A percentile compares a stretch with the other conserved stretches of the same genome.
These are phyloP conservation scores for Chaetomium globosum DNA, from an alignment of 2,329 filamentous ascomycete genomes.

Conservation along the genomic window DNA sequence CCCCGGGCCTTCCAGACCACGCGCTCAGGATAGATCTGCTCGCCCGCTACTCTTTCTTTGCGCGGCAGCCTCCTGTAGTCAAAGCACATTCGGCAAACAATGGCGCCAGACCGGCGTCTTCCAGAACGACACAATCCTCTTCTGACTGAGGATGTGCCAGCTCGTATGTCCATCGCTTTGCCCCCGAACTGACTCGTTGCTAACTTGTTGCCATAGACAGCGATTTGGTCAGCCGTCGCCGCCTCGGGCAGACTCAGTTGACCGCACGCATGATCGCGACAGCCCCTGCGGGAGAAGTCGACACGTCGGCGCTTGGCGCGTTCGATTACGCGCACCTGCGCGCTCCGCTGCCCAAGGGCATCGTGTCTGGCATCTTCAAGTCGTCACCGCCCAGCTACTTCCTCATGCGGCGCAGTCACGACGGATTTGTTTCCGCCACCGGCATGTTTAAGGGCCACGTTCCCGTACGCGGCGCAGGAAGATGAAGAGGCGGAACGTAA, in stretches of 20 bases:
- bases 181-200: slow-evolving; percentile 9
- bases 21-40: neutral
- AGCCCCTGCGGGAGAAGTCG: slow-evolving; percentile 70
- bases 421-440: slow-evolving; percentile 82
- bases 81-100: slow-evolving; percentile 19
- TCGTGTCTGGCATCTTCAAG: slow-evolving; percentile 91
- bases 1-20: neutral
- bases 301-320: slow-evolving; percentile 72
- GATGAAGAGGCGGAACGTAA: slow-evolving; percentile 77
- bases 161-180: slow-evolving; percentile 52
- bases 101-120: slow-evolving; percentile 48
- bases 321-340: slow-evolving; percentile 97
- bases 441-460: slow-evolving; percentile 91
- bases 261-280: slow-evolving; percentile 76
- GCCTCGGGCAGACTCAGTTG: slow-evolving; percentile 90
- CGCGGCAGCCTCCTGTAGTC: neutral
- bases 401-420: slow-evolving; percentile 86
- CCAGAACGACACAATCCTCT: slow-evolving; percentile 67
- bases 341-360: slow-evolving; percentile 87
- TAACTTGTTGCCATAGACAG: slow-evolving; percentile 56
- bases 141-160: slow-evolving; percentile 64
- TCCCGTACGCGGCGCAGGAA: slow-evolving; percentile 71
- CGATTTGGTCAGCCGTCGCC: slow-evolving; percentile 79
- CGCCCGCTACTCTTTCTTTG: slow-evolving; percentile 7
- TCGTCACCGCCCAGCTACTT: slow-evolving; percentile 91